phyloP scores from a whole-genome alignment of 495 filamentous ascomycete species.

The Podospora conica region DNA sequence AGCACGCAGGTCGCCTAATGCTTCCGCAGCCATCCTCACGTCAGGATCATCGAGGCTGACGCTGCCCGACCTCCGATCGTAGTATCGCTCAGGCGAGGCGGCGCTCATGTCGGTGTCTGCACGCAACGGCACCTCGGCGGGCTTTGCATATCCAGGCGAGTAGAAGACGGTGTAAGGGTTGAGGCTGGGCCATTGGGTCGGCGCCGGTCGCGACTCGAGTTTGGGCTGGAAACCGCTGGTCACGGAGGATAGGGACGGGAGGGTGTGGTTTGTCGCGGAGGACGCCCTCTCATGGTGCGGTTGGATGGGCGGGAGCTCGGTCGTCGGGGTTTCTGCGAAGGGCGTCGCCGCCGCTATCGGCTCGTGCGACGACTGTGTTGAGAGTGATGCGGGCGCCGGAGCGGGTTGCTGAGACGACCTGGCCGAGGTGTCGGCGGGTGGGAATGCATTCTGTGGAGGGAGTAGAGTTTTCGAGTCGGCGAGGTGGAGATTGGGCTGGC shows the following conservation, averaged over 20 bases:
- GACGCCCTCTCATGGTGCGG: constrained; percentile 15
- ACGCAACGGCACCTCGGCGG: constrained; percentile 28
- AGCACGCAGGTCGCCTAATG: constrained; percentile 73
- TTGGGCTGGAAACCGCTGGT: constrained; percentile 30
- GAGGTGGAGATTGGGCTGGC: background rate
- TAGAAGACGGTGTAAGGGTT: constrained; percentile 52
- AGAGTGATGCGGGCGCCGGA: background rate
- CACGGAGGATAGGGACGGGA: constrained; percentile 41
- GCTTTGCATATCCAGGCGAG: constrained; percentile 34
- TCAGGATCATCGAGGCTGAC: constrained; percentile 80
- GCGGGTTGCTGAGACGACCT: background rate
- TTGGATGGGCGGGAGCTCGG: constrained; percentile 42
- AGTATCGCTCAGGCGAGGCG: constrained; percentile 36
- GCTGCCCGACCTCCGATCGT: constrained; percentile 41
- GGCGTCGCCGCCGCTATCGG: constrained; percentile 17
- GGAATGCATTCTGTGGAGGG: background rate
- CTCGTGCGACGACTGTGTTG: background rate
- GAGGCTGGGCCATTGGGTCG: constrained; percentile 46
- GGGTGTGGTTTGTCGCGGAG: constrained; percentile 13
- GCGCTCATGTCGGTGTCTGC: constrained; percentile 32
- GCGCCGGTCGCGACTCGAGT: constrained; percentile 14
- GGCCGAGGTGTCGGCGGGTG: background rate
- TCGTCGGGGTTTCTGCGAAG: constrained; percentile 30
- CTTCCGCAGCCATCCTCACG: constrained; percentile 74
- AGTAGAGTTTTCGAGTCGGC: constrained; percentile 1